Conservation (phyloP, 2,329 filamentous ascomycete species). For the Cytospora piceicola region DNA sequence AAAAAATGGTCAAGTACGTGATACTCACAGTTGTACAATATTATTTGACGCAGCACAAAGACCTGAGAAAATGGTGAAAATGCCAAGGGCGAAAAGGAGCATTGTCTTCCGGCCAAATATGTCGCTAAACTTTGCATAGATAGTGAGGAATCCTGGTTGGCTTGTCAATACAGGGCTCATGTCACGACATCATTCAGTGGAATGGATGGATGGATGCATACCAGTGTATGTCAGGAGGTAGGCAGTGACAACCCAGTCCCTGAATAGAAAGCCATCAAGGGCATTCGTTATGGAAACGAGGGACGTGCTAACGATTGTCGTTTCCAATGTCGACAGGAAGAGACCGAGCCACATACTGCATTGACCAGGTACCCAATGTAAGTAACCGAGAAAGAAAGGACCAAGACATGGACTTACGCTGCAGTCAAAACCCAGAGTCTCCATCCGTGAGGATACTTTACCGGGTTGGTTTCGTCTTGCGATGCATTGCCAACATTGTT, state of each 20-base stretch:
- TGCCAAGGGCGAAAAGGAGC: slow-evolving; percentile 39
- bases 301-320: slow-evolving; percentile 56
- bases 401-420: no score
- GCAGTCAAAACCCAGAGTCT: no score
- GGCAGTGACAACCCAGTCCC: slow-evolving; percentile 52
- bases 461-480: no score
- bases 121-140: slow-evolving; percentile 50
- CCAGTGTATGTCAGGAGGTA: slow-evolving; percentile 56
- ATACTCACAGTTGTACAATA: slow-evolving; percentile 40
- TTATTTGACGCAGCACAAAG: slow-evolving; percentile 43
- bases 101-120: slow-evolving; percentile 49
- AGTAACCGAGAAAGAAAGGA: no score
- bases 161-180: background rate
- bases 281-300: slow-evolving; percentile 49
- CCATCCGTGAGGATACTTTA: no score
- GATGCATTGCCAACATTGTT: no score
- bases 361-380: no score
- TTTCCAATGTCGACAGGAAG: slow-evolving; percentile 51
- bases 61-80: slow-evolving; percentile 46
- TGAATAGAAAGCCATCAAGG: slow-evolving; percentile 42
- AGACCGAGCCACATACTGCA: no score
- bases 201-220: slow-evolving; percentile 28
- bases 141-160: slow-evolving; percentile 43
- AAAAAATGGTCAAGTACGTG: background rate
- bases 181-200: background rate